These are phyloP conservation scores for Bipolaris bicolor DNA, from an alignment of 2,329 filamentous ascomycete genomes.

Conservation along the genomic window DNA sequence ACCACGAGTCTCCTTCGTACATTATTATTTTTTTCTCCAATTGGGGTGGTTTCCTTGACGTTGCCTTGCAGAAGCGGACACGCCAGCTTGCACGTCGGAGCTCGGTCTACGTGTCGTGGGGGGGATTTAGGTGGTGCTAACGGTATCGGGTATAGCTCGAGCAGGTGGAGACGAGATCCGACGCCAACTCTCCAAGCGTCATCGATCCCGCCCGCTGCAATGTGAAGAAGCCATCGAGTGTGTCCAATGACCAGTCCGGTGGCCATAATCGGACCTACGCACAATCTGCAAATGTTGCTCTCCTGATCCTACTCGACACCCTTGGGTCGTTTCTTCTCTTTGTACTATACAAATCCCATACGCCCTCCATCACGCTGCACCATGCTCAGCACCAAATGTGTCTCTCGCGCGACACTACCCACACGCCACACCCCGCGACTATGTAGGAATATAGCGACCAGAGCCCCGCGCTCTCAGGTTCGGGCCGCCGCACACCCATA, in stretches of 20 bases:
- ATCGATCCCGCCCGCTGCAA: constrained; percentile 16
- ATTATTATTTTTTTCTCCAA: constrained; percentile 51
- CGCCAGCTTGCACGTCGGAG: constrained; percentile 16
- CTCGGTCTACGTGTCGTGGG: constrained; percentile 10
- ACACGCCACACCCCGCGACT: constrained; percentile 29
- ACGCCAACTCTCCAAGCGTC: constrained; percentile 15
- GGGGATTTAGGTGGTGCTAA: constrained; percentile 1
- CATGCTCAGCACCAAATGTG: constrained; percentile 42
- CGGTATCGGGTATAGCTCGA: background rate
- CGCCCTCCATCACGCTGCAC: constrained; percentile 19
- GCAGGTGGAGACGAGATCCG: constrained; percentile 8
- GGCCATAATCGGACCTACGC: constrained; percentile 11
- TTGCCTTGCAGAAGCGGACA: constrained; percentile 8
- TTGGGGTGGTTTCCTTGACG: background rate
- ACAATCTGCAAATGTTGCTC: constrained; percentile 19
- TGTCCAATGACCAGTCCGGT: constrained; percentile 19
- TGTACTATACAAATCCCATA: constrained; percentile 1
- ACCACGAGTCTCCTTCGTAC: constrained; percentile 82
- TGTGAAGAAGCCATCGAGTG: constrained; percentile 18
- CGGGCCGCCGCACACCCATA: constrained; percentile 46
- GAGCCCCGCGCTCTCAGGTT: constrained; percentile 26
- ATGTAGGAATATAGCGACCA: constrained; percentile 36
- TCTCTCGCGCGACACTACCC: constrained; percentile 40
- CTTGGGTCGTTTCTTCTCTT: constrained; percentile 6
- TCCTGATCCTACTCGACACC: constrained; percentile 17